Evolutionary conservation across 768 basidiomycete genomes (phyloP).

Genomic region (Suillus weaverae): DNA sequence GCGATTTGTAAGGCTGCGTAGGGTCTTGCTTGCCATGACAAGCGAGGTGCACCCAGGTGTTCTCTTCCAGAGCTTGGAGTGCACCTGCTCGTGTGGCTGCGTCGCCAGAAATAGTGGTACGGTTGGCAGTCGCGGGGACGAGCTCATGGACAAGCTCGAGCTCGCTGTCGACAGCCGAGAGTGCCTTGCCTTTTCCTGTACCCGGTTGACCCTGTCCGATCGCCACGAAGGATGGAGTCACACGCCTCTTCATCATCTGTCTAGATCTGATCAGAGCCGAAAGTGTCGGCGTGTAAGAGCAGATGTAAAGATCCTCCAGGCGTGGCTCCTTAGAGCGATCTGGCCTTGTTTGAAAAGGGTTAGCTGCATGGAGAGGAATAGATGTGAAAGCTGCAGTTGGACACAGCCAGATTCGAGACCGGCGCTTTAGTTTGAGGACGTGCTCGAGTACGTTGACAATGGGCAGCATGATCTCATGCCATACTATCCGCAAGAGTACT

Average conservation of each 20-base stretch:
- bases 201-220: not conserved
- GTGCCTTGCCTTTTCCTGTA: not conserved
- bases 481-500: not conserved
- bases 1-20: slow-evolving; percentile 25
- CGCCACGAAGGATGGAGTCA: not conserved
- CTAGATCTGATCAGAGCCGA: not conserved
- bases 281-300: not conserved
- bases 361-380: not conserved
- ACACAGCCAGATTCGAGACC: not conserved
- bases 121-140: not conserved
- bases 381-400: not conserved
- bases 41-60: slow-evolving; percentile 32
- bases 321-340: not conserved
- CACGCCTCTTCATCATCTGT: not conserved
- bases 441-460: not conserved
- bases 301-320: not conserved
- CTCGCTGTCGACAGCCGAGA: not conserved
- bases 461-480: not conserved
- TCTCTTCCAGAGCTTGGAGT: slow-evolving; percentile 13
- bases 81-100: slow-evolving; percentile 17
- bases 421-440: not conserved
- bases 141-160: not conserved
- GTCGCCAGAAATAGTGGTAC: slow-evolving; percentile 11
- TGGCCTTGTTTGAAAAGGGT: not conserved
- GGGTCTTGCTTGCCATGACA: slow-evolving; percentile 29